Base-by-base conservation (phyloP, 805 yeast genomes). In the Lipomyces japonicus region DNA sequence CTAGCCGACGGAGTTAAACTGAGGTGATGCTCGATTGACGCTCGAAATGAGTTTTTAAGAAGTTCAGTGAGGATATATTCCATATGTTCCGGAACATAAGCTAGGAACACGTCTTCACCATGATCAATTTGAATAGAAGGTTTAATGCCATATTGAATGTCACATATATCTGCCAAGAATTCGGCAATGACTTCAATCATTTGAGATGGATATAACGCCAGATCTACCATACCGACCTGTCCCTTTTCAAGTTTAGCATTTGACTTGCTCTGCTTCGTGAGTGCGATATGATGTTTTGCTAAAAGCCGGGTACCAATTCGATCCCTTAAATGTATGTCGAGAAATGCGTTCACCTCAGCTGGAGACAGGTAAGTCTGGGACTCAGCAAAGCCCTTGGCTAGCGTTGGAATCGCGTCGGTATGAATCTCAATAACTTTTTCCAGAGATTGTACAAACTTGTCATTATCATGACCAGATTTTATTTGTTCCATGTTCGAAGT, bases 21-120 rank as follows among this genome's bases (percentile, higher is more conserved):
- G 6, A 44, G 30, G 35, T 10, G 28, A 5, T 78, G 79, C 65
- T 91, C 97, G 46, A 91, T 83, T 47, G 86, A 89, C 0, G 98
- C 95, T 47, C 96, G 71, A 55, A 84, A 81, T 4, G 96, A 78
- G 67, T 91, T 91, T 68, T 91, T 91, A 59, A 91, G 74, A 19
- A 91, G 69, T 68, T 91, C 98, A 21, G 86, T 86, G 49, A 89
- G 72, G 42, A 91, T 80, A 63, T 93, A 91, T 64, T 91, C 96
- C 45, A 93, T 67, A 64, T 90, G 96, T 39, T 83, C 82, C 19
- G 93, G 87, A 39, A 91, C 84, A 65, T 88, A 91, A 0, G 96
- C 91, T 64, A 90, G 80, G 22, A 70, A 68, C 14, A 86, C 71
- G 22, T 79, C 77, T 30, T 69, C 70, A n/a, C 81, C 79, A 47